Conservation (phyloP, 805 yeast genomes). For the Teunomyces atbi region DNA sequence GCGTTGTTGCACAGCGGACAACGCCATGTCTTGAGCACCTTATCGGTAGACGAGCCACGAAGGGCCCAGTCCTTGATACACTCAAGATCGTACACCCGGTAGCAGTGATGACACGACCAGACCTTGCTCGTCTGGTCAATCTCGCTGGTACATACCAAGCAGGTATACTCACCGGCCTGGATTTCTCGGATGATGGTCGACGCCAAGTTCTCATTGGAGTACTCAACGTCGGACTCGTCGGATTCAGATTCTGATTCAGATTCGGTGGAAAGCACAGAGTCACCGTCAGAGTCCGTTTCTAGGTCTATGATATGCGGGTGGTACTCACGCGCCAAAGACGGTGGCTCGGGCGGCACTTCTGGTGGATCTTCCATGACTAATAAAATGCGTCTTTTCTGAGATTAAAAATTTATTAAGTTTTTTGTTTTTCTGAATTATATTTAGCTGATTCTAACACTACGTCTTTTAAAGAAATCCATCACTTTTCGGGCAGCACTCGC, state of each 20-base stretch:
- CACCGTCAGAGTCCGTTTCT: conserved; percentile 7
- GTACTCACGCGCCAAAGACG: conserved; percentile 2
- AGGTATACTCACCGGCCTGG: conserved; percentile 66
- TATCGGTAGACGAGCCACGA: conserved; percentile 65
- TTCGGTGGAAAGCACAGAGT: conserved; percentile 4
- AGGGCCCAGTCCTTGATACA: conserved; percentile 88
- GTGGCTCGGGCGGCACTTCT: conserved; percentile 1
- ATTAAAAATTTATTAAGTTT: too few relatives aligned
- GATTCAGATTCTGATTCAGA: conserved; percentile 11
- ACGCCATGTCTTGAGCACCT: conserved; percentile 62
- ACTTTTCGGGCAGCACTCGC: conserved; percentile 76
- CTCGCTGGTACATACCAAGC: conserved; percentile 87
- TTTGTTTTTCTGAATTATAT: not conserved
- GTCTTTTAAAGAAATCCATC: conserved; percentile 74
- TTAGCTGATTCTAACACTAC: conserved; percentile 36
- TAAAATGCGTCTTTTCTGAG: not conserved
- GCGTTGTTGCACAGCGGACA: conserved; percentile 79
- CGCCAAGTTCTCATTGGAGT: conserved; percentile 30
- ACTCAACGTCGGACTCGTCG: conserved; percentile 11
- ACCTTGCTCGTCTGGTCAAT: conserved; percentile 62
- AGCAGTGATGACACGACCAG: conserved; percentile 81
- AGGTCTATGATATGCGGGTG: conserved; percentile 11
- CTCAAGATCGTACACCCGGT: conserved; percentile 77
- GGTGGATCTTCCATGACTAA: conserved; percentile 6
- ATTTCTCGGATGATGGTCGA: conserved; percentile 56